A percentile compares a stretch with the other conserved stretches of the same genome.
Conservation (phyloP, 75 land plant species). For the Selaginella tamariscina region DNA sequence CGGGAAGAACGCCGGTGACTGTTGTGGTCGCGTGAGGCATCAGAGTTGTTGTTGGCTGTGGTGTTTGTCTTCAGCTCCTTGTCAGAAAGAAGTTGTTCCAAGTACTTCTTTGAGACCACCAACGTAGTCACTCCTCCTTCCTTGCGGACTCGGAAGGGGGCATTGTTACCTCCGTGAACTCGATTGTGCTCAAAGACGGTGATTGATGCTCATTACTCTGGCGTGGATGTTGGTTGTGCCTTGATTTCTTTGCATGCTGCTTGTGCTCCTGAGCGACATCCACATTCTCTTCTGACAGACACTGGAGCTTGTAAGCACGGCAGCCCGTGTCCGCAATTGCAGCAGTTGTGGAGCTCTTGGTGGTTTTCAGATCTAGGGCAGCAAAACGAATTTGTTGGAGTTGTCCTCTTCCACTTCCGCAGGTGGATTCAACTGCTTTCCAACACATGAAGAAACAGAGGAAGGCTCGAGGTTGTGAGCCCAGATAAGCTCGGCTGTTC, state of each 20-base stretch:
- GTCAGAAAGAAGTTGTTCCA: background rate
- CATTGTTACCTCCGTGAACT: background rate
- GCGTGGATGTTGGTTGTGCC: background rate
- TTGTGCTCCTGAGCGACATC: background rate
- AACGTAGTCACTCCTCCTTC: conserved; percentile 9
- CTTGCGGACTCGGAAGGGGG: conserved; percentile 3
- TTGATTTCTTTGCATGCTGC: background rate
- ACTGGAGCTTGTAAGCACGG: background rate
- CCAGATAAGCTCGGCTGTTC: background rate
- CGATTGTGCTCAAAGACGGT: background rate
- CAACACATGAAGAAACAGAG: too few species aligned
- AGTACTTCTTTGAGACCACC: conserved; percentile 7
- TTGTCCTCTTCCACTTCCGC: too few species aligned
- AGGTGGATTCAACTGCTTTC: too few species aligned
- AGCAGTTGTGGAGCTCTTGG: conserved; percentile 1
- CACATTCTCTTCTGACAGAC: background rate
- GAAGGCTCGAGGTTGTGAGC: too few species aligned
- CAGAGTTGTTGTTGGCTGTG: too few species aligned
- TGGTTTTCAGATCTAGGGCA: background rate
- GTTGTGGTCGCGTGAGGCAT: background rate
- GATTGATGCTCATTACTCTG: background rate
- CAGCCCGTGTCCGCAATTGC: background rate
- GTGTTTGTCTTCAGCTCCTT: background rate
- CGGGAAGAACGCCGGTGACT: background rate
- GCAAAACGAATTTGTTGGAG: background rate